Evolutionary conservation across 179 eudicot species (phyloP), one percentile per base, ranked within the genome.

Genomic region (Silene coronaria): DNA sequence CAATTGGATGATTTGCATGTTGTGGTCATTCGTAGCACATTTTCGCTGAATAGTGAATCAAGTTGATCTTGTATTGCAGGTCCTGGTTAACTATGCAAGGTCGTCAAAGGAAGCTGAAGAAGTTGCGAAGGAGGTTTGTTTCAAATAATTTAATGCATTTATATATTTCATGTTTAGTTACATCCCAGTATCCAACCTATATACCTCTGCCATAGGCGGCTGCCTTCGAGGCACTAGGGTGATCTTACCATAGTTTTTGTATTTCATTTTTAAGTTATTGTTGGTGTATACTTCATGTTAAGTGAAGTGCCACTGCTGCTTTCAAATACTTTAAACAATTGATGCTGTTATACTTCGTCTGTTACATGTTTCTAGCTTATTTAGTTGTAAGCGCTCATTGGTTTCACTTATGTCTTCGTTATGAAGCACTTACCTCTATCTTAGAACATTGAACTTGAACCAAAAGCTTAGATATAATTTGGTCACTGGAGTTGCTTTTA

Each of bases 41-140:
- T 58, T 5, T 59, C 26, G 1, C 3, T 22, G 28, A 36, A 21
- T 69, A 51, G 13, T 77, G 11, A 53, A 34, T 28, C 3, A 4
- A 45, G 11, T n/a, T 77, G 10, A 53, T 46, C 46, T 10, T 71
- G 68, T 38, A 77, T 46, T 79, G 62, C 86, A 92, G 97, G 96
- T 91, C 75, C 85, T 94, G 71, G 90, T 94, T 63, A 95, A 92
- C 69, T 89, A 89, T 82, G 87, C 89, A 61, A 86, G 88, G 79
- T 89, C 93, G 23, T 89, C 88, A 73, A 85, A 85, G 80, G 91
- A 88, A 70, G 93, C 93, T 70, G 93, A 89, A 77, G 89, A 79
- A 76, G 91, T 89, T 73, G 87, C 87, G 53, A 87, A 90, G 82
- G 92, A 90, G 96, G 97, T 89, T 36, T 23, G 17, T 65, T 23